Evolutionary conservation across 305 asterid genomes (phyloP).

Genomic region (Salvia sclarea): DNA sequence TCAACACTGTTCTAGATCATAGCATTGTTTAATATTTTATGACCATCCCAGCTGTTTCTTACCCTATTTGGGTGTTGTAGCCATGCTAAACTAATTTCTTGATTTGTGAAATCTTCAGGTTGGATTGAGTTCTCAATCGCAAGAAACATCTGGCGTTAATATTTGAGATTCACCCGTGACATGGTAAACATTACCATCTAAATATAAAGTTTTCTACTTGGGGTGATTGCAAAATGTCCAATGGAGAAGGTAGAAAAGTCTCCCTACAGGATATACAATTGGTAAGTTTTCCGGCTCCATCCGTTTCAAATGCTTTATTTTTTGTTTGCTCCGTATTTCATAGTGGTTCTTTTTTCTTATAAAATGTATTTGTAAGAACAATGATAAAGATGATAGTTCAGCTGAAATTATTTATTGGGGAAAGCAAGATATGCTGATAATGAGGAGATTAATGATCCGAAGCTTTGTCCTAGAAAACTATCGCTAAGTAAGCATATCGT

Average conservation of each 20-base stretch:
- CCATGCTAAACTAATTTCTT: not conserved
- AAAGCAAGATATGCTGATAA: not conserved
- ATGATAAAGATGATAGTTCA: not conserved
- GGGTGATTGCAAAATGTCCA: constrained; percentile 35
- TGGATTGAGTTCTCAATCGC: constrained; percentile 1
- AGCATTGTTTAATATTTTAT: not conserved
- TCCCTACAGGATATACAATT: constrained; percentile 42
- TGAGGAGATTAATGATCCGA: not conserved
- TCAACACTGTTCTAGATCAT: not conserved
- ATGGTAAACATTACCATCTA: constrained; percentile 17
- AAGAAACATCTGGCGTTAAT: constrained; percentile 2
- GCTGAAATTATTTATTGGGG: not conserved
- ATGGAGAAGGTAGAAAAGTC: constrained; percentile 38
- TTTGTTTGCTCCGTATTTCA: not conserved
- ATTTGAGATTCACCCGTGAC: constrained; percentile 18
- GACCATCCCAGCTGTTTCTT: not conserved
- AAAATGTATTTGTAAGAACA: not conserved
- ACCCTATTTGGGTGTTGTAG: not conserved
- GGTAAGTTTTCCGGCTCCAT: constrained; percentile 36
- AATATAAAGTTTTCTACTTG: constrained; percentile 19
- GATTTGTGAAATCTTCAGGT: constrained; percentile 29
- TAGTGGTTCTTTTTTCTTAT: not conserved
- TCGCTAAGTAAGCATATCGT: not conserved
- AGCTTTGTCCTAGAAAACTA: not conserved
- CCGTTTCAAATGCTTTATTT: not conserved